These are phyloP conservation scores for Oryza brachyantha DNA, from an alignment of 176 grass and related monocot species.

Conservation along the genomic window DNA sequence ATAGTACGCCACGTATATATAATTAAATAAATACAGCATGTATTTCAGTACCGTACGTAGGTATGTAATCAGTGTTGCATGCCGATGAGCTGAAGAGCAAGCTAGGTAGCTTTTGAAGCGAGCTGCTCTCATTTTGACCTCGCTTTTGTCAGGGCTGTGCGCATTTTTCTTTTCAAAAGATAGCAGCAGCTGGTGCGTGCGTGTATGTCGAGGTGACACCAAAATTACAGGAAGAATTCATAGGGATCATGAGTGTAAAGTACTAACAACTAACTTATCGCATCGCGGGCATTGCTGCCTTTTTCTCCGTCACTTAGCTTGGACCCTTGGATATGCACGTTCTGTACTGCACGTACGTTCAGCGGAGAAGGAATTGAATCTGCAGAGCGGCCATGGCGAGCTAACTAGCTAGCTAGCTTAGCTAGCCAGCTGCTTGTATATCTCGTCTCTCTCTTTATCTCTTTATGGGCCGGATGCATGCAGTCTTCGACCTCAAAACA, in stretches of 20 bases:
- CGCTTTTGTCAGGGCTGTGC: slow-evolving; percentile 50
- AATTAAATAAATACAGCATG: background rate
- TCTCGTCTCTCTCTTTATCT: slow-evolving; percentile 33
- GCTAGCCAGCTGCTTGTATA: background rate
- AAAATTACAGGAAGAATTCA: slow-evolving; percentile 53
- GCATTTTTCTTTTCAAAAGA: slow-evolving; percentile 53
- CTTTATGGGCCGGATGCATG: slow-evolving; percentile 39
- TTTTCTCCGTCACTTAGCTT: slow-evolving; percentile 9
- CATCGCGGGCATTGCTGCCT: slow-evolving; percentile 13
- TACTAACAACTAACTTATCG: slow-evolving; percentile 27
- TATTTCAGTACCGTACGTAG: slow-evolving; percentile 26
- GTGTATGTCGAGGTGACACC: slow-evolving; percentile 34
- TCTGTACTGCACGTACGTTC: background rate
- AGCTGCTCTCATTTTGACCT: slow-evolving; percentile 53
- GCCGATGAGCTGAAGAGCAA: background rate
- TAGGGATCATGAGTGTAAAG: slow-evolving; percentile 66
- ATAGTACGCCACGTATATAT: background rate
- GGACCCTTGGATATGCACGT: background rate
- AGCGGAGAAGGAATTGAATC: slow-evolving; percentile 40
- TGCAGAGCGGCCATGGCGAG: slow-evolving; percentile 16
- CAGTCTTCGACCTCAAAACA: slow-evolving; percentile 44
- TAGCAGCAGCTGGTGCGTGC: slow-evolving; percentile 10
- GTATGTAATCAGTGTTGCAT: background rate
- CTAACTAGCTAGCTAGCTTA: background rate
- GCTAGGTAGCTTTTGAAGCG: slow-evolving; percentile 35